Evolutionary conservation across 1,284 basidiomycete species (phyloP), one percentile per base, ranked within the genome.

Genomic region (Pholiota adiposa): DNA sequence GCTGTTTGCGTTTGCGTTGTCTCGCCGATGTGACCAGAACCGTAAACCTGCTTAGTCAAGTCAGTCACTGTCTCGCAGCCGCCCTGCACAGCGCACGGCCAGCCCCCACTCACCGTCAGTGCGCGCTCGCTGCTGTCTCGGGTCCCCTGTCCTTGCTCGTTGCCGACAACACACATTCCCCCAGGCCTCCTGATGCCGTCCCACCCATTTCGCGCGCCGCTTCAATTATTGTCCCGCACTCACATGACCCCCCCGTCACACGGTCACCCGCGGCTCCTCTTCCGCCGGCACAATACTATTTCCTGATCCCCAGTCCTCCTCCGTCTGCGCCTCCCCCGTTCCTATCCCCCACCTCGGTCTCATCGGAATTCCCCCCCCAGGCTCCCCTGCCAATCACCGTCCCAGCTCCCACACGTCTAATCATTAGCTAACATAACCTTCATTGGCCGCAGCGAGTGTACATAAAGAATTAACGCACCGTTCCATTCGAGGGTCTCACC

Each of bases 31-130:
- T 72, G 69, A 69, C 65, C 66, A 65, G 69, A 67, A 71, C 67
- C 67, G 70, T 72, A 73, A 72, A 69, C 63, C 64, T 75, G 74
- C 72, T 77, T 76, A 77, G 70, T 72, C 76, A 69, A 62, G 62
- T 58, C 59, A 69, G 65, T 64, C 62, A 61, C 57, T 56, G 52
- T 44, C 29, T 48, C 54, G 38, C 43, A 23, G n/a, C 18, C 19
- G 21, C 54, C 54, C 43, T 55, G 44, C 54, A 21, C 43, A 33
- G 23, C 36, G 16, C 21, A 40, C 40, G 25, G 31, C 23, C 11
- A n/a, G n/a, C 25, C 40, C 27, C 29, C 48, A 56, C 58, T 59
- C 56, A 61, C 61, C 33, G 34, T 40, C 51, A 4, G 19, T 27
- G 50, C 19, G 23, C 19, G 23, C 11, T 11, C 48, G 31, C n/a